Evolutionary conservation across 2,329 filamentous ascomycete species (phyloP).

Genomic region (Endoconidiophora laricicola): DNA sequence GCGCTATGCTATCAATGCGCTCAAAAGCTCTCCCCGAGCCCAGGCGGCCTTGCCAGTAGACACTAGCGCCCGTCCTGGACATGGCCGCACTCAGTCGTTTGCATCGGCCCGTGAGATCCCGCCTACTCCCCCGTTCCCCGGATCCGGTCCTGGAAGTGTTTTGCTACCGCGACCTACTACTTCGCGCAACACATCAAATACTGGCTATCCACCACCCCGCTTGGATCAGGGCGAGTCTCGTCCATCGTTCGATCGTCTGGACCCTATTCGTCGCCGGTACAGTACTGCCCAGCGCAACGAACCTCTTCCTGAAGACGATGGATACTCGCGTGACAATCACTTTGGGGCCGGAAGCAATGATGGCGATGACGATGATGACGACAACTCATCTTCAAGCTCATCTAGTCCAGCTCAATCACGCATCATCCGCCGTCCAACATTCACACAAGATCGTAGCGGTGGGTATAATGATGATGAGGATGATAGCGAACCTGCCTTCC

Average conservation of each 20-base stretch:
- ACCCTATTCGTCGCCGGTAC: no score
- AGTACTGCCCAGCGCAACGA: no score
- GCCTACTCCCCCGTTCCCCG: not conserved
- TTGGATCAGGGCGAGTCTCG: not conserved
- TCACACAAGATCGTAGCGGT: not conserved
- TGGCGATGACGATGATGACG: constrained; percentile 22
- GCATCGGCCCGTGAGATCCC: not conserved
- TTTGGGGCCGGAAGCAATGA: not conserved
- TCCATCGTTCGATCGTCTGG: no score
- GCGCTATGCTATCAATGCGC: constrained; percentile 49
- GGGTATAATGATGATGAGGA: constrained; percentile 36
- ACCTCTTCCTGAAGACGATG: not conserved
- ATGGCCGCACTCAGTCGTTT: not conserved
- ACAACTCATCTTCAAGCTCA: constrained; percentile 29
- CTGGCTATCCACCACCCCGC: constrained; percentile 1
- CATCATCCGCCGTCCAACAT: constrained; percentile 42
- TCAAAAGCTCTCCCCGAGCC: constrained; percentile 34
- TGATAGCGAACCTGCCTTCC: constrained; percentile 39
- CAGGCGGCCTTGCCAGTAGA: constrained; percentile 36
- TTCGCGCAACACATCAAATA: not conserved
- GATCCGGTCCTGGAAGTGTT: not conserved
- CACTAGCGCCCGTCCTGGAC: not conserved
- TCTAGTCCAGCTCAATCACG: constrained; percentile 40
- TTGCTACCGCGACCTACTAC: constrained; percentile 1
- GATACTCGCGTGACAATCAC: not conserved